Evolutionary conservation across 441 rosid species (phyloP).

Genomic region (Metrosideros polymorpha): DNA sequence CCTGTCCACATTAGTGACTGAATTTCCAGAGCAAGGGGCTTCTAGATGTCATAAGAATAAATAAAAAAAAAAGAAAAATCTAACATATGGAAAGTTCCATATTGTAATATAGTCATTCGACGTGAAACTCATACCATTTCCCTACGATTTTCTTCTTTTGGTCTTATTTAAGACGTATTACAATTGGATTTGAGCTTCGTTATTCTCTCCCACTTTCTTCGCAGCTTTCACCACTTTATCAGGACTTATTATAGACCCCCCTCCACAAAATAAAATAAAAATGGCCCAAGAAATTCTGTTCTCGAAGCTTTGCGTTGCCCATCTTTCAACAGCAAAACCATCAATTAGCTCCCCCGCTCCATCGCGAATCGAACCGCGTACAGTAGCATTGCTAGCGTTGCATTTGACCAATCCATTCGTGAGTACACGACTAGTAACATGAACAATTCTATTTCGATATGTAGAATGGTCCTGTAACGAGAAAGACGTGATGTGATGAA

Average conservation of each 20-base stretch:
- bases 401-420: neutral
- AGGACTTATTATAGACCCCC: neutral
- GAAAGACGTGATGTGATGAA: neutral
- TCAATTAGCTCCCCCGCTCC: neutral
- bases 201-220: neutral
- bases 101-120: neutral
- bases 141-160: neutral
- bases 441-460: neutral
- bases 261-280: too few species aligned
- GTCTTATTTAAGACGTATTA: neutral
- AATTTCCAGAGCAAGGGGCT: neutral
- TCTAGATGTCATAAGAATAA: neutral
- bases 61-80: rapidly evolving
- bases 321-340: neutral
- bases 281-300: neutral
- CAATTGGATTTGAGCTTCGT: neutral
- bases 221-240: neutral
- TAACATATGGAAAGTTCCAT: neutral
- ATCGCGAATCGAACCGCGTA: neutral
- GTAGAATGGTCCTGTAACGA: neutral
- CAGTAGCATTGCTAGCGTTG: neutral
- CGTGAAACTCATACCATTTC: neutral
- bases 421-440: neutral
- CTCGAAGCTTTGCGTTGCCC: neutral
- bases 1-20: neutral